Evolutionary conservation across 2,329 filamentous ascomycete species (phyloP).

Genomic region (Aspergillus pseudoterreus): DNA sequence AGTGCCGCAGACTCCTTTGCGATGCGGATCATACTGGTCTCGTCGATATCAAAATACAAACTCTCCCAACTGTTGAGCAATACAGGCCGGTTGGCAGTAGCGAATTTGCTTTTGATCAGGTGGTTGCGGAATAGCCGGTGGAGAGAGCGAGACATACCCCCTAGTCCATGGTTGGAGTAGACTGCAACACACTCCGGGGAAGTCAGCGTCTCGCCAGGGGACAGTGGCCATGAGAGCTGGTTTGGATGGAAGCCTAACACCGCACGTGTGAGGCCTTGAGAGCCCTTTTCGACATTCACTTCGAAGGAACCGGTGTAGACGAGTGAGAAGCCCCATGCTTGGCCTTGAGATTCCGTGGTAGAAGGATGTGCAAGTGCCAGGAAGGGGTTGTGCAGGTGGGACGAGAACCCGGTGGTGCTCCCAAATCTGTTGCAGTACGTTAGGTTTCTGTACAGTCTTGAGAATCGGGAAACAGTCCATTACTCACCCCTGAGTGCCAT

Average conservation of each 20-base stretch:
- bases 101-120: constrained; percentile 56
- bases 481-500: constrained; percentile 51
- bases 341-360: constrained; percentile 59
- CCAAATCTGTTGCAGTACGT: constrained; percentile 48
- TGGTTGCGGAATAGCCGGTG: constrained; percentile 61
- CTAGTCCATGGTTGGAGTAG: constrained; percentile 57
- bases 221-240: constrained; percentile 58
- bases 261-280: constrained; percentile 59
- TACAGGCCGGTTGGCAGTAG: constrained; percentile 49
- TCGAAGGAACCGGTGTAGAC: constrained; percentile 63
- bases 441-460: constrained; percentile 5
- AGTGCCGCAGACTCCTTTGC: constrained; percentile 56
- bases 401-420: constrained; percentile 60
- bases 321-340: constrained; percentile 63
- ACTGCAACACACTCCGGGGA: constrained; percentile 62
- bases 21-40: constrained; percentile 53
- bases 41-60: constrained; percentile 56
- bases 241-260: constrained; percentile 59
- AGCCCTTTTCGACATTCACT: constrained; percentile 59
- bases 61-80: constrained; percentile 67
- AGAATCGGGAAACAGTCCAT: no score
- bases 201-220: constrained; percentile 54
- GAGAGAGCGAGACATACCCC: constrained; percentile 60
- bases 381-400: constrained; percentile 64
- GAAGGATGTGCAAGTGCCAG: constrained; percentile 53